Conservation (phyloP, 1,284 basidiomycete species). For the Sphaerobolus stellatus region DNA sequence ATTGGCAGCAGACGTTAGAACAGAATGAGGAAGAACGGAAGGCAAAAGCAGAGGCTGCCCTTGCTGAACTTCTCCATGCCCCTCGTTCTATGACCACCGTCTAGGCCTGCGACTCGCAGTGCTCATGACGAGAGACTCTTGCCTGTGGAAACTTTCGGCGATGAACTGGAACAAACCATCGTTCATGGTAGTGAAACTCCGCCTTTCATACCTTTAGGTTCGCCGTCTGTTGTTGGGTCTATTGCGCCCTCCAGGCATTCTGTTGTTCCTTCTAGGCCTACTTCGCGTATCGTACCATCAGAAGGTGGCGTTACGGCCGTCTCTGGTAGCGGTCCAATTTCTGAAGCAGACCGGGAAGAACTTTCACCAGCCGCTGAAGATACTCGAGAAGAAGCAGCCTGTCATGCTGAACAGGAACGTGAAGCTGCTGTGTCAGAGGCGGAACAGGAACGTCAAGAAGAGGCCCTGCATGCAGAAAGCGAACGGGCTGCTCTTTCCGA, state of each 20-base stretch:
- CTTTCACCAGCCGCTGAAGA: conserved; percentile 50
- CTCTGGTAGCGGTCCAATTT: conserved; percentile 20
- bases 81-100: too few species aligned
- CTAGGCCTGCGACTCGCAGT: not conserved
- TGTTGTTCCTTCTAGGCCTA: not conserved
- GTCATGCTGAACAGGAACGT: conserved; percentile 50
- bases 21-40: conserved; percentile 58
- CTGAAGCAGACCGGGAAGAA: conserved; percentile 18
- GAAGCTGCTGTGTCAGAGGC: not conserved
- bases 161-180: not conserved
- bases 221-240: not conserved
- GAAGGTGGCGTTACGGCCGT: conserved; percentile 16
- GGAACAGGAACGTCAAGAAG: not conserved
- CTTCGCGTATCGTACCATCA: not conserved
- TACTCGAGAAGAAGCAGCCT: conserved; percentile 47
- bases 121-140: not conserved
- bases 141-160: not conserved
- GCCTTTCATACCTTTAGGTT: not conserved
- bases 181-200: not conserved
- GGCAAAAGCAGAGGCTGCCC: conserved; percentile 49
- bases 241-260: conserved; percentile 4
- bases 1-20: conserved; percentile 58
- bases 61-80: conserved; percentile 50
- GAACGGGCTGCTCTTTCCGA: not conserved
- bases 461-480: not conserved